Evolutionary conservation across 2,329 filamentous ascomycete species (phyloP).

Genomic region (Claviceps digitariae): DNA sequence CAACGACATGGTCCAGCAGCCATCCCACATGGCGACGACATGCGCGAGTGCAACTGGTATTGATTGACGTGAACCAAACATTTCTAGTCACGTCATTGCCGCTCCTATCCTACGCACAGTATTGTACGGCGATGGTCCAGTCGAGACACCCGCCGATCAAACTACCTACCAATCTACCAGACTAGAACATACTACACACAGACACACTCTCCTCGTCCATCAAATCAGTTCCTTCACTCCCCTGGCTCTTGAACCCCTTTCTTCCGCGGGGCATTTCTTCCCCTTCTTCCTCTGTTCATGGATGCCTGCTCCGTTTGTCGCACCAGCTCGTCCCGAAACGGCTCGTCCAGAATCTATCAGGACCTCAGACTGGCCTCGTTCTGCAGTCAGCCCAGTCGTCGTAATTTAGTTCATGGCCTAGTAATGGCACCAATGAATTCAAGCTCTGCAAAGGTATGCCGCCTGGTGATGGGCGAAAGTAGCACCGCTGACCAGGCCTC

Average conservation of each 20-base stretch:
- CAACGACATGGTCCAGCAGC: too few relatives aligned
- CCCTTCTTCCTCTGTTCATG: slow-evolving; percentile 19
- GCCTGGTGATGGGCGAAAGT: background rate
- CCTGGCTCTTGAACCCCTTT: background rate
- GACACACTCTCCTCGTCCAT: background rate
- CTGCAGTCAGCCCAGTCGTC: slow-evolving; percentile 20
- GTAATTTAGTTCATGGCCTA: slow-evolving; percentile 17
- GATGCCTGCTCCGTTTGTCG: slow-evolving; percentile 39
- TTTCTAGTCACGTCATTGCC: too few relatives aligned
- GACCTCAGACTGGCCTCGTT: slow-evolving; percentile 31
- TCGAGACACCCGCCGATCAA: background rate
- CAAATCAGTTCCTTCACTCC: background rate
- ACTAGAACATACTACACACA: background rate
- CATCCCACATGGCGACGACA: too few relatives aligned
- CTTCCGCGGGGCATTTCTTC: background rate
- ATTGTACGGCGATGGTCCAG: background rate
- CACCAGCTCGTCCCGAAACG: slow-evolving; percentile 28
- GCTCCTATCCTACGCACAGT: too few relatives aligned
- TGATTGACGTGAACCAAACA: too few relatives aligned
- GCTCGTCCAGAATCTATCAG: slow-evolving; percentile 34
- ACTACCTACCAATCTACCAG: too few relatives aligned
- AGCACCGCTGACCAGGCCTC: background rate
- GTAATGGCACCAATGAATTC: slow-evolving; percentile 18
- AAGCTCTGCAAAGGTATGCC: slow-evolving; percentile 22
- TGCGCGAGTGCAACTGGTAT: too few relatives aligned